Evolutionary conservation across 2,329 filamentous ascomycete species (phyloP).

Genomic region (Penicillium sp.): DNA sequence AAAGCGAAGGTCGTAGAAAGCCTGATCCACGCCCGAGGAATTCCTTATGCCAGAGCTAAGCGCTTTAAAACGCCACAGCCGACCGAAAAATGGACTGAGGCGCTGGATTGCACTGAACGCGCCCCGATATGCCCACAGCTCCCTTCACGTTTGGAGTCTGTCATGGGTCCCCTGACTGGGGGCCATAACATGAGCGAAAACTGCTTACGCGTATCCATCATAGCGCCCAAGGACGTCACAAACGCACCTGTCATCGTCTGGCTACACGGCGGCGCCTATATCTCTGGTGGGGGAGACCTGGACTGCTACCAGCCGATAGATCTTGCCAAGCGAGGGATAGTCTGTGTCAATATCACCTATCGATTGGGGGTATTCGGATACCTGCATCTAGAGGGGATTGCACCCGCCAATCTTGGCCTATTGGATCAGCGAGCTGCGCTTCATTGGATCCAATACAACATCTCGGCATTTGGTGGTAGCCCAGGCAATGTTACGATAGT

Average conservation of each 20-base stretch:
- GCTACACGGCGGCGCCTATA: constrained; percentile 18
- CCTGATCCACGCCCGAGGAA: constrained; percentile 10
- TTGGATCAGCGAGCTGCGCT: constrained; percentile 9
- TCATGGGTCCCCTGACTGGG: constrained; percentile 7
- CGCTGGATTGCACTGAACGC: neutral
- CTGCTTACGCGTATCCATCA: constrained; percentile 2
- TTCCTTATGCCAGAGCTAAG: constrained; percentile 14
- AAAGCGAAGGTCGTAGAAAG: neutral
- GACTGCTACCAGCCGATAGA: constrained; percentile 13
- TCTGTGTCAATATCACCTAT: constrained; percentile 15
- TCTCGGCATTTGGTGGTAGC: constrained; percentile 1
- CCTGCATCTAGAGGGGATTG: constrained; percentile 40
- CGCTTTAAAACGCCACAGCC: constrained; percentile 8
- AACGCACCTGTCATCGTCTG: constrained; percentile 14
- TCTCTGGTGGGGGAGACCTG: constrained; percentile 15
- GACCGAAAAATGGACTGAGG: neutral
- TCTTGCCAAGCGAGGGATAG: constrained; percentile 8
- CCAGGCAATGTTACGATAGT: constrained; percentile 1
- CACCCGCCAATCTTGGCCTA: constrained; percentile 15
- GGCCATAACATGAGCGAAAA: constrained; percentile 1
- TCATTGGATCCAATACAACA: constrained; percentile 8
- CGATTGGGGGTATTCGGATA: constrained; percentile 18
- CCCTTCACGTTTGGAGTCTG: constrained; percentile 6
- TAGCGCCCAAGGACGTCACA: neutral
- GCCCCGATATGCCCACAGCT: constrained; percentile 9